Evolutionary conservation across 2,329 filamentous ascomycete species (phyloP), one percentile per base, ranked within the genome.

Genomic region (Colletotrichum sp.): DNA sequence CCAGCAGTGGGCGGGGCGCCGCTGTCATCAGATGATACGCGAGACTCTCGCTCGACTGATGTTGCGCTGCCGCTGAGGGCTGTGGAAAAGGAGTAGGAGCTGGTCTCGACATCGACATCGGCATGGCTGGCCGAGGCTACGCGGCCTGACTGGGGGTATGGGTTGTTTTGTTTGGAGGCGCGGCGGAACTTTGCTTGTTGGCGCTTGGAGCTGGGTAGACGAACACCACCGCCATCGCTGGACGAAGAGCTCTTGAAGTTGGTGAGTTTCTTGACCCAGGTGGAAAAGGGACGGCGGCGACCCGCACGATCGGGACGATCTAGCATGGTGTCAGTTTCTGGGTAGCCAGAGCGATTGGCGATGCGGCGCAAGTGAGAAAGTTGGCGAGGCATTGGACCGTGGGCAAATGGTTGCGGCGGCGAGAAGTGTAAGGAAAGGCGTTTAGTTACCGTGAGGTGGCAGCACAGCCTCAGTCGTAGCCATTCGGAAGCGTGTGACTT

Each of bases 221-320:
- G 74, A 13, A 34, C 74, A 52, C 74, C 74, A 74, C 81, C 85
- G 79, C 81, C 75, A 57, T 89, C 89, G 76, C 92, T 89, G 36
- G 93, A 94, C 6, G 93, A 93, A 72, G 88, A 89, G 71, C 82
- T 84, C 85, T 98, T 98, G 86, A 98, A 93, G 84, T 94, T 96
- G 77, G 96, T 93, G 73, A 99, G 91, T 82, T 96, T 96, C 89
- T 96, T 98, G 89, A 99, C 95, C 94, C 96, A 98, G 79, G 93
- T 95, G 63, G 96, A 92, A 83, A 99, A 99, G 28, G 96, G 96
- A 78, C 95, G 93, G 80, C 96, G 93, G 79, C 95, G 94, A 80
- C 91, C 91, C 82, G 86, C 79, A 79, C 90, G 87, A 79, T 88
- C 87, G 79, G 93, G 89, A 79, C 92, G 91, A 84, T 96, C 94